Percentiles rank a stretch among this genome's conserved stretches.
Evolutionary conservation across 768 basidiomycete genomes (phyloP).

Genomic region (Naganishia randhawae): DNA sequence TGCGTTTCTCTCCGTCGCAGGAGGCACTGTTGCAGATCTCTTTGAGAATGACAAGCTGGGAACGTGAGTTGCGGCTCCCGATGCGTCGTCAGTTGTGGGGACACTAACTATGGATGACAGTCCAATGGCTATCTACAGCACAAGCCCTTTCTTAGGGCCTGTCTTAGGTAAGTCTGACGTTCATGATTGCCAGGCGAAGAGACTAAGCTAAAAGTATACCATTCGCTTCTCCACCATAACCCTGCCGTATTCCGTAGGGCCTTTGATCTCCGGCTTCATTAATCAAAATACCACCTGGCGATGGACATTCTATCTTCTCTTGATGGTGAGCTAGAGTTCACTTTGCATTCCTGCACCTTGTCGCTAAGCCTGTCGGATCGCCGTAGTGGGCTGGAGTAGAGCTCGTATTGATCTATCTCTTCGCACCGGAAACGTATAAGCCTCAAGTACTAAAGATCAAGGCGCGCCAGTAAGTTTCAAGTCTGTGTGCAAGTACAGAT

Average conservation of each 20-base stretch:
- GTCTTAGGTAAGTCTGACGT: conserved; percentile 48
- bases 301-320: conserved; percentile 70
- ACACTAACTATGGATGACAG: conserved; percentile 30
- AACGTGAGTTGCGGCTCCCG: conserved; percentile 36
- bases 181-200: neutral
- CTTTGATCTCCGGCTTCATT: conserved; percentile 59
- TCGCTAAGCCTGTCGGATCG: neutral
- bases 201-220: neutral
- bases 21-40: conserved; percentile 62
- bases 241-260: conserved; percentile 29
- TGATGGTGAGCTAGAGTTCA: conserved; percentile 51
- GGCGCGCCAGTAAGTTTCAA: conserved; percentile 55
- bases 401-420: conserved; percentile 57
- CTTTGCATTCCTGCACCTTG: neutral
- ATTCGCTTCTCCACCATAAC: neutral
- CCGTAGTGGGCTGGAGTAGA: conserved; percentile 61
- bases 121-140: conserved; percentile 61
- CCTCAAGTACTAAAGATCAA: conserved; percentile 64
- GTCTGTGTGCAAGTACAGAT: neutral
- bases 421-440: conserved; percentile 69
- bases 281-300: conserved; percentile 58
- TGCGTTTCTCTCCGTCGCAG: conserved; percentile 63
- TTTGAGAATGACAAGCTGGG: conserved; percentile 60
- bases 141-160: conserved; percentile 61
- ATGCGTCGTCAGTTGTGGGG: neutral